Base-by-base conservation (phyloP, 306 rosid species). In the Bauhinia variegata region DNA sequence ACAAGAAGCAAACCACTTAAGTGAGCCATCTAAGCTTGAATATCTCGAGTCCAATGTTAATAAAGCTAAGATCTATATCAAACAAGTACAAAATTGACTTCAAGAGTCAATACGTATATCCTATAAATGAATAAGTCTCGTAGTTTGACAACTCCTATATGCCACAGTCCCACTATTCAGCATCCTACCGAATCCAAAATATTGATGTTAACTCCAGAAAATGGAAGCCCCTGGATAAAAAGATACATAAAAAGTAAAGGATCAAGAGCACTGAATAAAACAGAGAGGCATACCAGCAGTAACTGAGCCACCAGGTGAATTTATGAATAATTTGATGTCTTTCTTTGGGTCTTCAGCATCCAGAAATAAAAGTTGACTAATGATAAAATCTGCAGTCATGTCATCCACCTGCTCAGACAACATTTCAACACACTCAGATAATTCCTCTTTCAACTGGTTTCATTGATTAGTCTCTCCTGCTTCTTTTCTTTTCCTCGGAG, bases 251-350 rank as follows among this genome's bases (percentile, higher is more conserved):
- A 48, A 62, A 67, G 49, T 43, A 71, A 43, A 47, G 3, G 7
- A 23, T 13, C n/a, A 61, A 54, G 11, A 57, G 44, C 18, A 16
- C 7, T 1, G 17, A 63, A 32, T 52, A 49, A 46, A 73, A 61
- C 53, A 43, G 42, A 33, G 13, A 48, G 17, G 65, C 80, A 60
- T 89, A 92, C 96, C 95, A 61, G 98, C 91, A 68, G 98, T 92
- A 59, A 89, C 81, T 65, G 96, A 89, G 68, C 98, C 98, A 72
- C 98, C 98, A 3, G 98, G 98, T 39, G 97, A 93, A 78, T 88
- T 93, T 70, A 93, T 93, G 63, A 93, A 86, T 80, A 90, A 67
- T 72, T 77, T 93, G 44, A 93, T 93, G 60, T 90, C 97, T 70
- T 88, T 89, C 52, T 71, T 84, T 1, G 98, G 52, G 78, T 93